These are phyloP conservation scores for Starmerella bombicola DNA, from an alignment of 805 yeast genomes.

Conservation along the genomic window DNA sequence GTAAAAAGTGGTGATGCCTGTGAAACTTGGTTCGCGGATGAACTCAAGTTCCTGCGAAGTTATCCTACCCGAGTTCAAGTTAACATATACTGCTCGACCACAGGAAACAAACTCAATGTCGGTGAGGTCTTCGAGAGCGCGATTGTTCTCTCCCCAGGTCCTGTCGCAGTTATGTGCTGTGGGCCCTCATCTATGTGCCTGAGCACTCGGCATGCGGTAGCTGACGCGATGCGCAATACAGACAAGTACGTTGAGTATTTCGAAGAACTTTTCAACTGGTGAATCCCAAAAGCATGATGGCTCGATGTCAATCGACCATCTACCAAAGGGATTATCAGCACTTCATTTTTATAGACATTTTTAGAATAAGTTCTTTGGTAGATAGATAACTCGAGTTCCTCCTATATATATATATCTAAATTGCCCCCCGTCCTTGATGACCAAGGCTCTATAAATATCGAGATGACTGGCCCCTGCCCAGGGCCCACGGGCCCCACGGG, in stretches of 20 bases:
- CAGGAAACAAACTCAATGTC: slow-evolving; percentile 6
- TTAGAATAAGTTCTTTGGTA: no score
- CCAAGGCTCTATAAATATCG: no score
- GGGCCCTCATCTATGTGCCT: slow-evolving; percentile 54
- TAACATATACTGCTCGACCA: slow-evolving; percentile 14
- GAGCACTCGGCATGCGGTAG: slow-evolving; percentile 38
- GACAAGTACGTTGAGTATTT: slow-evolving; percentile 47
- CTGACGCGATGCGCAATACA: slow-evolving; percentile 32
- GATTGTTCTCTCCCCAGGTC: slow-evolving; percentile 31
- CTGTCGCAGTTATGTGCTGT: slow-evolving; percentile 46
- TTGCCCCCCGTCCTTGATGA: no score
- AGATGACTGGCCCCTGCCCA: no score
- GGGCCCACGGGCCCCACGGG: no score
- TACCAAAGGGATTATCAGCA: no score
- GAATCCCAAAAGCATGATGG: no score
- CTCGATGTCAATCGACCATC: no score
- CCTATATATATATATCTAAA: no score
- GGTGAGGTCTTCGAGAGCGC: slow-evolving; percentile 30
- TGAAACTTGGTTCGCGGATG: slow-evolving; percentile 35
- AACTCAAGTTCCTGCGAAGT: slow-evolving; percentile 29
- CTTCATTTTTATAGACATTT: no score
- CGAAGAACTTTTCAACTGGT: slow-evolving; percentile 66
- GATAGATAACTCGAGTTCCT: no score
- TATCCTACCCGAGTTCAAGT: slow-evolving; percentile 9
- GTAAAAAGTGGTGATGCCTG: slow-evolving; percentile 8